Conservation (phyloP, 2,329 filamentous ascomycete species). For the Xylaria arbuscula region DNA sequence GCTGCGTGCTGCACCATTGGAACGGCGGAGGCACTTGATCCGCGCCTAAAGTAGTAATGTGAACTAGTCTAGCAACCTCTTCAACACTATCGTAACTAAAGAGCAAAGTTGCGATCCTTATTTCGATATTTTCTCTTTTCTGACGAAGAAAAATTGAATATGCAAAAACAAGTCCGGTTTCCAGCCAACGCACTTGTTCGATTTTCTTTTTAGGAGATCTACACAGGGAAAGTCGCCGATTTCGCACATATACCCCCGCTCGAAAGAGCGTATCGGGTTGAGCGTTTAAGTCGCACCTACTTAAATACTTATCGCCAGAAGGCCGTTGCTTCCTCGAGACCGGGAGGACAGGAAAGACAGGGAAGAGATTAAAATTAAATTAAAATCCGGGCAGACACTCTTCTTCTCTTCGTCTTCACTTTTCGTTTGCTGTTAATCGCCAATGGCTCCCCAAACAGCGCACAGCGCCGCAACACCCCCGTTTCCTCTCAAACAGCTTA, state of each 20-base stretch:
- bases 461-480: conserved; percentile 38
- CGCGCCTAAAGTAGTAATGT: conserved; percentile 25
- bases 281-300: conserved; percentile 1
- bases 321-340: neutral
- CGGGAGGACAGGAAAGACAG: neutral
- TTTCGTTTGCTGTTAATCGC: neutral
- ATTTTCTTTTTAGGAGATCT: neutral
- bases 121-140: neutral
- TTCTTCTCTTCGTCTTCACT: neutral
- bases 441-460: conserved; percentile 32
- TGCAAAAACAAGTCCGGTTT: too few species aligned
- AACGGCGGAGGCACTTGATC: conserved; percentile 29
- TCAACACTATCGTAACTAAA: conserved; percentile 14
- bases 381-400: neutral
- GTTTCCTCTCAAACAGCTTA: conserved; percentile 59
- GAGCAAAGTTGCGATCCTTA: neutral
- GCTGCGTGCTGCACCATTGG: neutral
- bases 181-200: neutral
- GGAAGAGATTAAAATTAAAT: neutral
- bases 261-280: conserved; percentile 2
- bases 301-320: neutral
- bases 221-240: conserved; percentile 10
- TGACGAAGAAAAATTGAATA: neutral
- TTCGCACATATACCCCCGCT: conserved; percentile 27
- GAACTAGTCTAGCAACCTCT: conserved; percentile 1